Evolutionary conservation across 2,329 filamentous ascomycete genomes (phyloP).

Genomic region (Xylaria digitata): DNA sequence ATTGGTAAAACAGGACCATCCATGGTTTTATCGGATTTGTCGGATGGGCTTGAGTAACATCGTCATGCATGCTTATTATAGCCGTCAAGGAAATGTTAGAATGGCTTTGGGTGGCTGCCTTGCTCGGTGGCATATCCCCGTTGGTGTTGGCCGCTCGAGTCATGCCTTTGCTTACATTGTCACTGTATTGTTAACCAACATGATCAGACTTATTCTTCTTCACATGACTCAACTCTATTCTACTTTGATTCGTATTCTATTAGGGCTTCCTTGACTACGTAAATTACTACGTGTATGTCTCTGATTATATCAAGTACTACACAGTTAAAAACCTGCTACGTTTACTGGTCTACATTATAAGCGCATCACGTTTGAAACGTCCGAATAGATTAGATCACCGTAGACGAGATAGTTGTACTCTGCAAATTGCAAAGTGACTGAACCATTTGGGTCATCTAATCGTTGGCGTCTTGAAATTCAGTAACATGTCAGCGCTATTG

Average conservation of each 20-base stretch:
- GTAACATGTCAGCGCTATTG: not conserved
- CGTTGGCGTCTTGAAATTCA: not conserved
- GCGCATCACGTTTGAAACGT: slow-evolving; percentile 15
- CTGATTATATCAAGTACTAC: not conserved
- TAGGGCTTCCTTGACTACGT: not conserved
- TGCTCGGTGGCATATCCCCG: slow-evolving; percentile 31
- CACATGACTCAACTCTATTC: slow-evolving; percentile 29
- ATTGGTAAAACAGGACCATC: not conserved
- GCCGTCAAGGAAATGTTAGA: slow-evolving; percentile 15
- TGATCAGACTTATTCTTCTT: not conserved
- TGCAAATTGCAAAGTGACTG: not conserved
- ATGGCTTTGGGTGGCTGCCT: slow-evolving; percentile 28
- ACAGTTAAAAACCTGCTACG: slow-evolving; percentile 12
- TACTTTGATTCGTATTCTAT: not conserved
- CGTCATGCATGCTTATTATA: slow-evolving; percentile 33
- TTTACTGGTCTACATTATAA: slow-evolving; percentile 15
- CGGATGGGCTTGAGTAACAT: slow-evolving; percentile 32
- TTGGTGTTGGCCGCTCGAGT: slow-evolving; percentile 32
- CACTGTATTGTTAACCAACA: slow-evolving; percentile 1
- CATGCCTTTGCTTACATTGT: slow-evolving; percentile 20
- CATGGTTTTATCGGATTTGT: slow-evolving; percentile 8
- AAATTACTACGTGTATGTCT: slow-evolving; percentile 23
- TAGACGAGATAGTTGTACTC: slow-evolving; percentile 1
- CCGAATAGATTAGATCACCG: slow-evolving; percentile 6
- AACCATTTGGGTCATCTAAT: not conserved